These are phyloP conservation scores for Chlorella sorokiniana DNA, from an alignment of 139 green algal genomes.

Conservation along the genomic window DNA sequence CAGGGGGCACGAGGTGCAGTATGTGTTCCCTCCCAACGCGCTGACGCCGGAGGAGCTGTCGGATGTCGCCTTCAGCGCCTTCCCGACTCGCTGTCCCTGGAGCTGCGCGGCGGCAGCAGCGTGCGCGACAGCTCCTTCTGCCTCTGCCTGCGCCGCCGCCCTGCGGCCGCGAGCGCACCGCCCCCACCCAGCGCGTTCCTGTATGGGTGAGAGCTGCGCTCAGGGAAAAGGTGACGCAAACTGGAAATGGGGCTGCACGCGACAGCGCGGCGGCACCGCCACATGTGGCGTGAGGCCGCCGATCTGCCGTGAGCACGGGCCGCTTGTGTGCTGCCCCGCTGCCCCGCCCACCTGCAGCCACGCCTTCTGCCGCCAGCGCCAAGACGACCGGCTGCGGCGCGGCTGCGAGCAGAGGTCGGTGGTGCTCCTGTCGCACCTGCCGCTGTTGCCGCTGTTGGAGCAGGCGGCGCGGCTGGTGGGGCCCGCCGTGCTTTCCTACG, in stretches of 20 bases:
- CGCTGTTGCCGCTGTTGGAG: constrained; percentile 59
- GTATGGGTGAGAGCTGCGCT: constrained; percentile 25
- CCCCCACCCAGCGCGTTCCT: constrained; percentile 1
- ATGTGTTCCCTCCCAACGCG: constrained; percentile 41
- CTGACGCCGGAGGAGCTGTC: constrained; percentile 34
- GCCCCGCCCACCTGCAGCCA: not conserved
- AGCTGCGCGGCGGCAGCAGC: constrained; percentile 58
- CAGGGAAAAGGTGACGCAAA: too few species aligned
- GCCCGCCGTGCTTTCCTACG: constrained; percentile 66
- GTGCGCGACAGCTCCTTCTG: constrained; percentile 78
- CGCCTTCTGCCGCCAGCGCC: constrained; percentile 92
- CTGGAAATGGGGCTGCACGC: too few species aligned
- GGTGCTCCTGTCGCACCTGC: constrained; percentile 72
- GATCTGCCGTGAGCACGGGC: too few species aligned
- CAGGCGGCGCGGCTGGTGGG: constrained; percentile 68
- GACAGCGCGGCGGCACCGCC: too few species aligned
- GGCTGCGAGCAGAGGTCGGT: constrained; percentile 87
- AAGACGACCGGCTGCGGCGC: constrained; percentile 80
- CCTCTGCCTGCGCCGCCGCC: constrained; percentile 59
- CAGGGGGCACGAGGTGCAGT: constrained; percentile 59
- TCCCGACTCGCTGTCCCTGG: constrained; percentile 66
- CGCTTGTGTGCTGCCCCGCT: not conserved
- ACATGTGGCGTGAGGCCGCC: too few species aligned
- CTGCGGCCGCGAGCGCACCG: not conserved
- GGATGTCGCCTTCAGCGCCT: not conserved